These are phyloP conservation scores for Phaffia rhodozyma DNA, from an alignment of 1,284 basidiomycete species.

Conservation along the genomic window DNA sequence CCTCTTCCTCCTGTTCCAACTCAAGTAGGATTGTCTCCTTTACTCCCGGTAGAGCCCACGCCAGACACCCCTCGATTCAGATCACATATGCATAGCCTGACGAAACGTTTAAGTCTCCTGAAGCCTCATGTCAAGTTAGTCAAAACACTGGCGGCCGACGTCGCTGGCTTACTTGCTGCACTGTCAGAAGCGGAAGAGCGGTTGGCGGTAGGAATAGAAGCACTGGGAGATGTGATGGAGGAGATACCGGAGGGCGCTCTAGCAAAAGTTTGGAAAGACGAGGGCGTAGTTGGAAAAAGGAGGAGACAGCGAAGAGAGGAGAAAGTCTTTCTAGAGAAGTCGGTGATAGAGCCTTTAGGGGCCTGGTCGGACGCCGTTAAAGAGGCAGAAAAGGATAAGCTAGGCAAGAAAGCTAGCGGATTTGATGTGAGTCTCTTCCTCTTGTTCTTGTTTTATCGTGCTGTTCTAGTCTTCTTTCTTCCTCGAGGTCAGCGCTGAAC, in stretches of 20 bases:
- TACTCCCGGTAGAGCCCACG: neutral
- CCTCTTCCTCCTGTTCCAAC: neutral
- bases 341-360: slow-evolving; percentile 4
- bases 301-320: slow-evolving; percentile 11
- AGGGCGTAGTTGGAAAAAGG: slow-evolving; percentile 2
- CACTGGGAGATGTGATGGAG: slow-evolving; percentile 8
- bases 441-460: too few relatives aligned
- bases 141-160: neutral
- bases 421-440: slow-evolving; percentile 6
- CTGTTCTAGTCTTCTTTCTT: too few relatives aligned
- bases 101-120: neutral
- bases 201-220: neutral
- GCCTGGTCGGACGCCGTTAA: slow-evolving; percentile 6
- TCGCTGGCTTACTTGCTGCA: slow-evolving; percentile 2
- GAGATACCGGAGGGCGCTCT: neutral
- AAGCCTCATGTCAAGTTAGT: slow-evolving; percentile 4
- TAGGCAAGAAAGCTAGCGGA: neutral
- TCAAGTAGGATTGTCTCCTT: neutral
- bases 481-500: too few relatives aligned
- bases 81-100: neutral
- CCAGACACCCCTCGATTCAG: slow-evolving; percentile 9
- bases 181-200: slow-evolving; percentile 6
- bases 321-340: slow-evolving; percentile 3
- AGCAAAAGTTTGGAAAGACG: neutral
- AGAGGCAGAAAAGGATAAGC: slow-evolving; percentile 11